Conservation (phyloP, 768 basidiomycete genomes). For the Imleria badia region DNA sequence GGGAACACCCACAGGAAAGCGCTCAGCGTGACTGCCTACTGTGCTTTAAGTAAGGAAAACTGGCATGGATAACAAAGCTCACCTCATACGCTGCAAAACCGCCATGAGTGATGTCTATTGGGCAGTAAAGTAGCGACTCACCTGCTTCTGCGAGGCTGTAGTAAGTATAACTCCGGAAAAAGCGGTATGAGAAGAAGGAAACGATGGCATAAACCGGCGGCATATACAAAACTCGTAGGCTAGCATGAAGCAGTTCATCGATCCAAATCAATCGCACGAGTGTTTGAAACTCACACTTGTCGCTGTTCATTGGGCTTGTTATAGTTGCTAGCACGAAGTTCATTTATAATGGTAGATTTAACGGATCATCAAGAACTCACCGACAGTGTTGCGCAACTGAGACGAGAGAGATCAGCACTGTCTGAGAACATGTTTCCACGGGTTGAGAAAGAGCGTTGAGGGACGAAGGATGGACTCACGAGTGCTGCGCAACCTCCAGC, state of each 20-base stretch:
- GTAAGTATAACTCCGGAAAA: constrained; percentile 74
- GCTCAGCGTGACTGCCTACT: constrained; percentile 74
- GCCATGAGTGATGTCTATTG: constrained; percentile 27
- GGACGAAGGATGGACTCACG: constrained; percentile 39
- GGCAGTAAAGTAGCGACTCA: constrained; percentile 27
- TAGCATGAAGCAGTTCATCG: constrained; percentile 25
- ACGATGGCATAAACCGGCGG: constrained; percentile 79
- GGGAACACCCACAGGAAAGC: constrained; percentile 71
- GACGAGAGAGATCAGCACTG: constrained; percentile 56
- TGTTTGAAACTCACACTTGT: constrained; percentile 58
- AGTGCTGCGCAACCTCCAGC: constrained; percentile 58
- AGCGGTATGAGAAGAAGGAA: constrained; percentile 85
- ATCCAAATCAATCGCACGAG: neutral
- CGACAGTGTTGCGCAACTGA: constrained; percentile 62
- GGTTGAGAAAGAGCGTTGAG: neutral
- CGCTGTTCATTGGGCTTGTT: constrained; percentile 71
- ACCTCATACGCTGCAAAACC: constrained; percentile 64
- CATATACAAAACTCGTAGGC: constrained; percentile 82
- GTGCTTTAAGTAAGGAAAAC: constrained; percentile 17
- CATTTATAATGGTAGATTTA: neutral
- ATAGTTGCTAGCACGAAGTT: constrained; percentile 56
- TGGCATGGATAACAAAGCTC: constrained; percentile 13
- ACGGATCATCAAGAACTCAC: constrained; percentile 36
- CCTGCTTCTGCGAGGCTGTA: constrained; percentile 52
- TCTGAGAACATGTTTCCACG: constrained; percentile 37